A percentile compares a stretch with the other conserved stretches of the same genome.
phyloP scores from a whole-genome alignment of 805 yeast genomes.

The Sugiyamaella lignohabitans region DNA sequence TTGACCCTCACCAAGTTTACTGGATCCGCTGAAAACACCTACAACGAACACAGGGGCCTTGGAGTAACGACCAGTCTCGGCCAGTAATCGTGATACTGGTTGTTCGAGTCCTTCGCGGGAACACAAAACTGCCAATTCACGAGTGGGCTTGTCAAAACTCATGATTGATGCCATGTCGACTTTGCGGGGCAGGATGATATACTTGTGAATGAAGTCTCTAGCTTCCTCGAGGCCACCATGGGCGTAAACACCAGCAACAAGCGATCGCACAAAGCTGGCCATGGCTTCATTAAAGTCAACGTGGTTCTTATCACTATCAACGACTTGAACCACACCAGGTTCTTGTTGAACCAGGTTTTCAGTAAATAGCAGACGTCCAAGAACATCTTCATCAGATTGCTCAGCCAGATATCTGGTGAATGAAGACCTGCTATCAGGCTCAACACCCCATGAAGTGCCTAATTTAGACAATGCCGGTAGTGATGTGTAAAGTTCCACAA shows the following conservation, averaged over 20 bases:
- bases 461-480: constrained; percentile 56
- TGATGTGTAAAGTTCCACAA: constrained; percentile 71
- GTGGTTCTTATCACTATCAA: constrained; percentile 41
- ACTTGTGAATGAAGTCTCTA: constrained; percentile 61
- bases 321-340: constrained; percentile 38
- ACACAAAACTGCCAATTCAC: constrained; percentile 73
- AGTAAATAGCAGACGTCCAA: constrained; percentile 22
- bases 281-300: constrained; percentile 37
- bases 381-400: constrained; percentile 56
- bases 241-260: constrained; percentile 76
- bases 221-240: constrained; percentile 62
- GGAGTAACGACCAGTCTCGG: constrained; percentile 89
- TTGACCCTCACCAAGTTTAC: constrained; percentile 87
- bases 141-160: constrained; percentile 75
- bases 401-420: constrained; percentile 61
- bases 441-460: constrained; percentile 84
- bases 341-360: constrained; percentile 10
- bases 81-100: constrained; percentile 76
- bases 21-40: constrained; percentile 80
- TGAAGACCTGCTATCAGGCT: constrained; percentile 58
- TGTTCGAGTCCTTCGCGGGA: constrained; percentile 64
- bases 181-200: constrained; percentile 69
- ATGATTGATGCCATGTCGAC: constrained; percentile 69
- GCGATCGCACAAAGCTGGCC: constrained; percentile 72
- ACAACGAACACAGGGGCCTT: constrained; percentile 81